A percentile compares a stretch with the other conserved stretches of the same genome.
These are phyloP conservation scores for Excoecaria agallocha DNA, from an alignment of 345 rosid species.

Conservation along the genomic window DNA sequence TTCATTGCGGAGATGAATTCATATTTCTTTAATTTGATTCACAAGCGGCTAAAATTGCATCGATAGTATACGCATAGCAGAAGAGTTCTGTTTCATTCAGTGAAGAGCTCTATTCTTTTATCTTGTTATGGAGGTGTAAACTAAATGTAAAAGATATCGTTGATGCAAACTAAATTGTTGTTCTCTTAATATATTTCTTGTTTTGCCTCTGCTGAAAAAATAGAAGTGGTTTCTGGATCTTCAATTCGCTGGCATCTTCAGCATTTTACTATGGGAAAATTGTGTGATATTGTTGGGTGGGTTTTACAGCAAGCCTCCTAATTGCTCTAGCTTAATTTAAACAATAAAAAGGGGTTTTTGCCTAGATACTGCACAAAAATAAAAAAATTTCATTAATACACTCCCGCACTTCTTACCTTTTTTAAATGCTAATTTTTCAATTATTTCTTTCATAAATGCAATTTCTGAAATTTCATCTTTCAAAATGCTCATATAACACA, in stretches of 20 bases:
- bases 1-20: background rate
- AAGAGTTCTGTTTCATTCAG: background rate
- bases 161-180: background rate
- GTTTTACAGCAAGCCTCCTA: too few species aligned
- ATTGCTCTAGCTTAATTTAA: too few species aligned
- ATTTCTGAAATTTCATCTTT: too few species aligned
- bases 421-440: too few species aligned
- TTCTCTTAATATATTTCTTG: background rate
- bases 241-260: background rate
- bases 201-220: background rate
- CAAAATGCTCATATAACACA: too few species aligned
- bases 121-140: background rate
- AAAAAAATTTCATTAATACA: too few species aligned
- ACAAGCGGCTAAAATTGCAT: background rate
- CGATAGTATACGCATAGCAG: background rate
- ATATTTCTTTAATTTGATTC: conserved; percentile 18
- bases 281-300: background rate
- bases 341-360: too few species aligned
- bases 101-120: conserved; percentile 1
- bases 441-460: too few species aligned
- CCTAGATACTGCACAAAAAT: too few species aligned
- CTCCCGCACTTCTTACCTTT: too few species aligned
- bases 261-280: too few species aligned
- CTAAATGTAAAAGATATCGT: background rate
- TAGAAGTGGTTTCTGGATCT: background rate